A percentile compares a stretch with the other conserved stretches of the same genome.
These are phyloP conservation scores for Crithidia bombi DNA, from an alignment of 208 protist genomes.

Conservation along the genomic window DNA sequence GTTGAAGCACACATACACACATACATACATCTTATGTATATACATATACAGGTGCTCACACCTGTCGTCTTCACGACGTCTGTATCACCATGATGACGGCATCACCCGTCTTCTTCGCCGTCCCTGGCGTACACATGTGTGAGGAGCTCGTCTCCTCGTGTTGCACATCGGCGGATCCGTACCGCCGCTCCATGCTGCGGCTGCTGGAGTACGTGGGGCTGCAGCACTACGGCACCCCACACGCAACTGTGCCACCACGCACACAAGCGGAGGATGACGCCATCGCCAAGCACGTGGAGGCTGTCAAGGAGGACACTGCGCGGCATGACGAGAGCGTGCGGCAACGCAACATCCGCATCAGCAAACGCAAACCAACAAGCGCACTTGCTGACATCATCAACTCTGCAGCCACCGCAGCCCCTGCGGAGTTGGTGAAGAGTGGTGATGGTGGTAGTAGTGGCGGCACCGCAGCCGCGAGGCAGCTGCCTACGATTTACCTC, in stretches of 20 bases:
- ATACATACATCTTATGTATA: background rate
- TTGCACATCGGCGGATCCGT: conserved; percentile 36
- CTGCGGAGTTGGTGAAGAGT: background rate
- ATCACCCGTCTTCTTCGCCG: background rate
- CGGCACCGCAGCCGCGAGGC: conserved; percentile 7
- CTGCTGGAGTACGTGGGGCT: conserved; percentile 63
- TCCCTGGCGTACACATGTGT: background rate
- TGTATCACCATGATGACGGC: background rate
- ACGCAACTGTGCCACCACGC: conserved; percentile 46
- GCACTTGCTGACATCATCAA: conserved; percentile 3
- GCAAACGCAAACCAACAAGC: conserved; percentile 20
- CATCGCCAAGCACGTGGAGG: conserved; percentile 33
- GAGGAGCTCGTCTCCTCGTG: conserved; percentile 29
- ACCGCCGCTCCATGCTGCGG: conserved; percentile 67
- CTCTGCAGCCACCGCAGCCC: conserved; percentile 11
- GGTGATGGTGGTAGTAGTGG: background rate
- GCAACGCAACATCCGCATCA: conserved; percentile 26
- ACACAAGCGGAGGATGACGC: conserved; percentile 25
- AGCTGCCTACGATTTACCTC: conserved; percentile 58
- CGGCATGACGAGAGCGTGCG: conserved; percentile 36
- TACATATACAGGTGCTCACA: conserved; percentile 1
- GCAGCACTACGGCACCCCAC: conserved; percentile 48
- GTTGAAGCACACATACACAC: background rate
- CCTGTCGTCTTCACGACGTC: background rate
- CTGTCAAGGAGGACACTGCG: conserved; percentile 7